Conservation (phyloP, 306 rosid species). For the Mimosa bimucronata region DNA sequence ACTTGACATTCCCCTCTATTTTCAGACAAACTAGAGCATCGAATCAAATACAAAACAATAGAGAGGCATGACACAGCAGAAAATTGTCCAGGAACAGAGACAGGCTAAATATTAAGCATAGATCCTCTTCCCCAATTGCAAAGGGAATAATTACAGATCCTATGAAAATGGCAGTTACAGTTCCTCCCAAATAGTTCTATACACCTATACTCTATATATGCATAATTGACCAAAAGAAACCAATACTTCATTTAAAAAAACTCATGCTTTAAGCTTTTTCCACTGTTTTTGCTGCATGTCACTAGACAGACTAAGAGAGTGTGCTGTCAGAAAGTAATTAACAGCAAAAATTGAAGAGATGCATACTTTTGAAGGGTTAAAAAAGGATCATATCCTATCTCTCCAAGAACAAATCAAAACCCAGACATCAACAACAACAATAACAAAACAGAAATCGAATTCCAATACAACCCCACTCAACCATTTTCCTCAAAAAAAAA, state of each 20-base stretch:
- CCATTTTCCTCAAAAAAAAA: neutral
- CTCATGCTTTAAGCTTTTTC: neutral
- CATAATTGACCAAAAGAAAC: neutral
- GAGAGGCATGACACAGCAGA: neutral
- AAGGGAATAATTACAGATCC: neutral
- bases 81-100: neutral
- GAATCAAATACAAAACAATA: neutral
- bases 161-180: neutral
- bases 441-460: neutral
- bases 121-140: constrained; percentile 33
- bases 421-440: neutral
- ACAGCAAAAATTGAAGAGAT: neutral
- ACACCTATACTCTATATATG: neutral
- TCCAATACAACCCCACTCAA: constrained; percentile 11
- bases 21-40: constrained; percentile 5
- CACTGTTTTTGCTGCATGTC: neutral
- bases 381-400: neutral
- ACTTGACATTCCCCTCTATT: constrained; percentile 20
- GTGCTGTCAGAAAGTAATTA: neutral
- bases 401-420: constrained; percentile 24
- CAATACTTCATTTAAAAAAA: neutral
- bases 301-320: neutral
- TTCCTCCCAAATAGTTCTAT: constrained; percentile 3
- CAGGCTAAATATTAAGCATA: neutral
- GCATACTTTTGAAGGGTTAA: neutral